Conservation (phyloP, 495 filamentous ascomycete genomes). For the Cairneyella variabilis region DNA sequence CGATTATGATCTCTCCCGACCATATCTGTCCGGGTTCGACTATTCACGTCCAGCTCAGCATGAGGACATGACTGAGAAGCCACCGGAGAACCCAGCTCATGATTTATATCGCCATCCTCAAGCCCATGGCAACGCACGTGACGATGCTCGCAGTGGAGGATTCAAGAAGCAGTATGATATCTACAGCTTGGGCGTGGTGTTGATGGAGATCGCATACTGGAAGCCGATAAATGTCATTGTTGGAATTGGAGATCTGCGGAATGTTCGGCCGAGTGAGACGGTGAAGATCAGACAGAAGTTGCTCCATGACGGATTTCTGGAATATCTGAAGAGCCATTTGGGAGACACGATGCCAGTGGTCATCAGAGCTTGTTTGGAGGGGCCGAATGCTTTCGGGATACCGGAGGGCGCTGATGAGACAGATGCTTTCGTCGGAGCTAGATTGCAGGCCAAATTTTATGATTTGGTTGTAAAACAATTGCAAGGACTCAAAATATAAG, state of each 20-base stretch:
- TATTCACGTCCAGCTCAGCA: constrained; percentile 46
- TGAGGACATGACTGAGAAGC: constrained; percentile 49
- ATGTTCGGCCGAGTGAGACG: constrained; percentile 11
- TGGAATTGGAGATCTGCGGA: constrained; percentile 34
- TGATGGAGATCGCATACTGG: constrained; percentile 51
- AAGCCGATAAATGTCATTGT: constrained; percentile 37
- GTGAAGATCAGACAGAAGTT: constrained; percentile 11
- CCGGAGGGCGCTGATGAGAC: constrained; percentile 21
- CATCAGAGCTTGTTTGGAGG: constrained; percentile 31
- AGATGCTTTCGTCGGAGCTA: constrained; percentile 26
- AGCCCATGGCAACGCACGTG: constrained; percentile 30
- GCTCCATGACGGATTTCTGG: constrained; percentile 22
- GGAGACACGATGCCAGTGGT: constrained; percentile 30
- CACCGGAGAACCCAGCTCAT: constrained; percentile 34
- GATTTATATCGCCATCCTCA: constrained; percentile 51
- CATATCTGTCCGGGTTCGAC: constrained; percentile 51
- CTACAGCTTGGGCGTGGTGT: constrained; percentile 44
- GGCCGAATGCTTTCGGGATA: constrained; percentile 29
- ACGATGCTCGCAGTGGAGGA: too few species aligned
- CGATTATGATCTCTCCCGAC: constrained; percentile 27
- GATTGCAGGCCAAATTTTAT: constrained; percentile 31
- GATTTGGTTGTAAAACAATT: constrained; percentile 31
- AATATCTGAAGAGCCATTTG: constrained; percentile 23
- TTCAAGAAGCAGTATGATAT: constrained; percentile 49
- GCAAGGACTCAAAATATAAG: too few species aligned